Conservation (phyloP, 805 yeast species). For the Scheffersomyces amazonensis region DNA sequence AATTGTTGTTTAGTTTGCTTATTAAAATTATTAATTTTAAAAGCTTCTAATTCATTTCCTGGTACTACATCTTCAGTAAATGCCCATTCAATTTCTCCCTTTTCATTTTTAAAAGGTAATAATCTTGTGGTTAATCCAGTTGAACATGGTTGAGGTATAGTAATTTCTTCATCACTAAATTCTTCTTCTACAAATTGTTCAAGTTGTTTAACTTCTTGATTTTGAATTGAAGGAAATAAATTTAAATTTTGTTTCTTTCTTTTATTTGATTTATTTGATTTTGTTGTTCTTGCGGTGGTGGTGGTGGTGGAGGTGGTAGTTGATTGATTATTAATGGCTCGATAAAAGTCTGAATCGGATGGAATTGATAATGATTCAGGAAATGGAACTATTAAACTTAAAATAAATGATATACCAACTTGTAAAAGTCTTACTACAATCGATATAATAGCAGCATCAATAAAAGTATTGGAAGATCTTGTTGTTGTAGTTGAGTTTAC, state of each 20-base stretch:
- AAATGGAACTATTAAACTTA: neutral
- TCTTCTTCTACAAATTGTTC: neutral
- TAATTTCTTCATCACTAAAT: slow-evolving; percentile 1
- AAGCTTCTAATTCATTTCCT: slow-evolving; percentile 26
- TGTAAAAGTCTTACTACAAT: neutral
- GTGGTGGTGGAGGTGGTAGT: neutral
- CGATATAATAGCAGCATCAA: neutral
- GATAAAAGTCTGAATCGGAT: neutral
- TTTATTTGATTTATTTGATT: neutral
- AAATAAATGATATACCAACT: neutral
- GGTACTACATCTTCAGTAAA: slow-evolving; percentile 41
- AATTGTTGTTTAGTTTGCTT: neutral
- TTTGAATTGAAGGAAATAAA: neutral
- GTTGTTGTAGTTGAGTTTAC: neutral
- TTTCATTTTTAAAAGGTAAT: slow-evolving; percentile 48
- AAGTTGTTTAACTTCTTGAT: neutral
- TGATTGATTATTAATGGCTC: neutral
- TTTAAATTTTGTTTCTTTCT: neutral
- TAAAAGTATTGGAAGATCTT: neutral
- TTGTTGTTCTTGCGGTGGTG: neutral
- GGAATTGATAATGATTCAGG: neutral
- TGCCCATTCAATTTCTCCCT: slow-evolving; percentile 59
- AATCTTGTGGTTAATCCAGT: slow-evolving; percentile 48
- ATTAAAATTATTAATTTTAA: slow-evolving; percentile 12
- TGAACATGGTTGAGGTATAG: slow-evolving; percentile 35